Conservation (phyloP, 2,329 filamentous ascomycete species). For the Teratosphaeria nubilosa region DNA sequence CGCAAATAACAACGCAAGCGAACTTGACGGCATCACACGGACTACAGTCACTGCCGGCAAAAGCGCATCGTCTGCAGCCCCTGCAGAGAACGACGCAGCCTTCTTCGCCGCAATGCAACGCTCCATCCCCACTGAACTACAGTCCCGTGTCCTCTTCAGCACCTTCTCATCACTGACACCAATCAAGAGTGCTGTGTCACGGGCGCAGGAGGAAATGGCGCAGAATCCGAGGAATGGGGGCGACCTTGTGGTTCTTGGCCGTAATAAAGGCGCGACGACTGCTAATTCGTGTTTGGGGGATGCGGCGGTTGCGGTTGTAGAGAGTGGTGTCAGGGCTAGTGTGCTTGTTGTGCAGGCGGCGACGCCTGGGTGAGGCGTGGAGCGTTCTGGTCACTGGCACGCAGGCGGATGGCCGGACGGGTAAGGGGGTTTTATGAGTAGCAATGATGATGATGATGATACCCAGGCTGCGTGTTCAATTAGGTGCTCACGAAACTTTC, state of each 20-base stretch:
- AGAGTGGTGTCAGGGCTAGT: slow-evolving; percentile 52
- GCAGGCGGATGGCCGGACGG: no score
- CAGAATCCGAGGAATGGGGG: slow-evolving; percentile 55
- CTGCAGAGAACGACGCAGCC: slow-evolving; percentile 35
- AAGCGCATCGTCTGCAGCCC: background rate
- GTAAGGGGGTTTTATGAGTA: background rate
- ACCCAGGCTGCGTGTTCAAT: no score
- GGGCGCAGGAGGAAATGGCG: slow-evolving; percentile 51
- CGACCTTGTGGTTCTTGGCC: slow-evolving; percentile 59
- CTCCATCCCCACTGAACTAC: slow-evolving; percentile 43
- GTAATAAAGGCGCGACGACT: slow-evolving; percentile 19
- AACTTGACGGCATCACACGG: slow-evolving; percentile 1
- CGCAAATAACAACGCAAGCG: slow-evolving; percentile 18
- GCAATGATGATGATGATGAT: background rate
- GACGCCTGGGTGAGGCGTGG: background rate
- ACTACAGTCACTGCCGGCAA: background rate
- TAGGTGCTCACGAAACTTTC: no score
- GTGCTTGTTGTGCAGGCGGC: slow-evolving; percentile 58
- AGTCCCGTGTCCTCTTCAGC: slow-evolving; percentile 50
- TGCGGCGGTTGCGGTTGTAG: slow-evolving; percentile 51
- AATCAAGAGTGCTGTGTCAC: slow-evolving; percentile 39
- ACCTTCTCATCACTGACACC: slow-evolving; percentile 32
- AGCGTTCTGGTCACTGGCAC: background rate
- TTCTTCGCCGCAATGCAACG: slow-evolving; percentile 50
- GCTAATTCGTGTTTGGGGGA: slow-evolving; percentile 42